phyloP scores from a whole-genome alignment of 2,329 filamentous ascomycete species.

The Clathrospora elynae region DNA sequence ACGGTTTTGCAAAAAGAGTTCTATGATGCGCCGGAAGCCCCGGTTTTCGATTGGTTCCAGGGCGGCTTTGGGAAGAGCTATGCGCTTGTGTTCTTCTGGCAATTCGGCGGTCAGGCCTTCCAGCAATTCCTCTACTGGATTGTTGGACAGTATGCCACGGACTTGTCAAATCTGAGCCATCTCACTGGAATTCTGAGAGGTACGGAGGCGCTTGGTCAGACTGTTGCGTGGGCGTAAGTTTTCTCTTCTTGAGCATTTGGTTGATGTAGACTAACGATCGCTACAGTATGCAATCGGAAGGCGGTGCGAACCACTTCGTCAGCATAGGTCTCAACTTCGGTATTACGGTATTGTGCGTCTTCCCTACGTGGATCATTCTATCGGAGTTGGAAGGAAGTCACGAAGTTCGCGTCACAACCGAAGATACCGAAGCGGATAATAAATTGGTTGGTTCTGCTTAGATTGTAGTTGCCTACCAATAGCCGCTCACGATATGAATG shows the following conservation, averaged over 20 bases:
- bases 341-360: constrained; percentile 36
- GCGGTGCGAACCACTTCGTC: constrained; percentile 45
- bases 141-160: constrained; percentile 44
- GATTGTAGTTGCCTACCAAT: neutral
- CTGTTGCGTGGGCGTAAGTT: constrained; percentile 45
- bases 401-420: constrained; percentile 32
- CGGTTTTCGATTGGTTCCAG: constrained; percentile 43
- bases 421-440: constrained; percentile 14
- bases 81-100: constrained; percentile 45
- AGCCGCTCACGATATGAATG: neutral
- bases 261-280: constrained; percentile 13
- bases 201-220: constrained; percentile 44
- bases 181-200: constrained; percentile 46
- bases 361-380: constrained; percentile 44
- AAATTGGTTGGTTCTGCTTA: constrained; percentile 9
- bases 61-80: constrained; percentile 44
- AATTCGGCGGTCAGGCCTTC: constrained; percentile 46
- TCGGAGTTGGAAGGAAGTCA: constrained; percentile 41
- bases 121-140: constrained; percentile 48
- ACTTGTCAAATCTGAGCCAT: constrained; percentile 40
- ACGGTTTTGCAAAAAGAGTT: constrained; percentile 41
- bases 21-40: constrained; percentile 34
- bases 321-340: constrained; percentile 47
- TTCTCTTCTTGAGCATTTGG: neutral
- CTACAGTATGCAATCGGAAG: constrained; percentile 42